Evolutionary conservation across 116 monocot genomes (phyloP).

Genomic region (Phalaenopsis hybrid): DNA sequence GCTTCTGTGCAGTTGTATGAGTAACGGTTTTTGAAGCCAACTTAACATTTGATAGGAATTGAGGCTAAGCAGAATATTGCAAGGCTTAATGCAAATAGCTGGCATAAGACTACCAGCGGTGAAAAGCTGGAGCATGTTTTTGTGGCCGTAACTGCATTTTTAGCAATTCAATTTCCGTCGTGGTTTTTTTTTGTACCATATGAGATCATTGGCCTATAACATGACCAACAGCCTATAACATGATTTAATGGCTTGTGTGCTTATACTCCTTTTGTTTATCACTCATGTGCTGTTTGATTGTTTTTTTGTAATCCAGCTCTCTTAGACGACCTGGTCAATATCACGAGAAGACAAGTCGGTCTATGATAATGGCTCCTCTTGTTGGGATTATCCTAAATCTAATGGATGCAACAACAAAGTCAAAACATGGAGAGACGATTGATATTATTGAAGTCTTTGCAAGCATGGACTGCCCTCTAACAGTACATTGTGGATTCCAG

Average conservation of each 20-base stretch:
- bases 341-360: slow-evolving; percentile 77
- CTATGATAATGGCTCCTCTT: slow-evolving; percentile 80
- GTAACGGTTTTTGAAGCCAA: too few relatives aligned
- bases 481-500: slow-evolving; percentile 76
- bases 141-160: too few relatives aligned
- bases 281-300: not conserved
- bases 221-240: not conserved
- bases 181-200: too few relatives aligned
- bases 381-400: slow-evolving; percentile 88
- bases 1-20: too few relatives aligned
- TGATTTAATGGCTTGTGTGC: not conserved
- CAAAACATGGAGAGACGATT: slow-evolving; percentile 34
- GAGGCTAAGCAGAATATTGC: not conserved
- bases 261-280: not conserved
- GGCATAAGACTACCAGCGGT: not conserved
- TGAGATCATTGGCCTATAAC: not conserved
- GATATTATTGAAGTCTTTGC: slow-evolving; percentile 66
- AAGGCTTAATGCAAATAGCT: not conserved
- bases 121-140: not conserved
- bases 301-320: slow-evolving; percentile 35
- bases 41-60: not conserved
- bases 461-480: slow-evolving; percentile 81
- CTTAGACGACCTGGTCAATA: slow-evolving; percentile 59
- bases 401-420: slow-evolving; percentile 40
- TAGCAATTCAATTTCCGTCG: not conserved